A percentile compares a stretch with the other conserved stretches of the same genome.
phyloP scores from a whole-genome alignment of 1,284 basidiomycete species.

The Naganishia sp. region DNA sequence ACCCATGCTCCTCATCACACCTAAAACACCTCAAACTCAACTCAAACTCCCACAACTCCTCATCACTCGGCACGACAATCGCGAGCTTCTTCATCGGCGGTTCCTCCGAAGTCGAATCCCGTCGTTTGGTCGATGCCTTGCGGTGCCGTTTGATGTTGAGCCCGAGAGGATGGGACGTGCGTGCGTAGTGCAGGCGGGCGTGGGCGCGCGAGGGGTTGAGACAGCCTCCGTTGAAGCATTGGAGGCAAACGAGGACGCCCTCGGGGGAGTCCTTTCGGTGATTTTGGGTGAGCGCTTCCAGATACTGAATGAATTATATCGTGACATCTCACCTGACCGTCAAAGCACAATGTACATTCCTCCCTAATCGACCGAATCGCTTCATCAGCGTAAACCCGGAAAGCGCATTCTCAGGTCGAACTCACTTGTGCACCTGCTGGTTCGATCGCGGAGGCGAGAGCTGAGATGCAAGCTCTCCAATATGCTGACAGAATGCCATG shows the following conservation, averaged over 20 bases:
- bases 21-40: slow-evolving; percentile 75
- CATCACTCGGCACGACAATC: slow-evolving; percentile 79
- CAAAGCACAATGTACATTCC: slow-evolving; percentile 83
- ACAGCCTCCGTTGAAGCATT: slow-evolving; percentile 93
- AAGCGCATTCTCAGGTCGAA: neutral
- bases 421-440: slow-evolving; percentile 53
- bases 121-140: slow-evolving; percentile 66
- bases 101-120: slow-evolving; percentile 58
- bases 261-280: slow-evolving; percentile 63
- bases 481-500: slow-evolving; percentile 41
- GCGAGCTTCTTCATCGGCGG: slow-evolving; percentile 89
- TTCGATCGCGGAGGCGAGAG: slow-evolving; percentile 43
- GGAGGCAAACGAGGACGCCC: slow-evolving; percentile 86
- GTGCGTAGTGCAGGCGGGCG: slow-evolving; percentile 68
- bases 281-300: slow-evolving; percentile 14
- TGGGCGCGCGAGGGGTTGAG: slow-evolving; percentile 62
- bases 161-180: slow-evolving; percentile 72
- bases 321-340: slow-evolving; percentile 68
- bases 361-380: slow-evolving; percentile 46
- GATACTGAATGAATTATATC: neutral
- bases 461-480: slow-evolving; percentile 36
- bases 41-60: slow-evolving; percentile 78
- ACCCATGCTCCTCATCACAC: slow-evolving; percentile 60
- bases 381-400: neutral
- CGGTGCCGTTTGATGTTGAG: slow-evolving; percentile 77